Conservation (phyloP, 2,329 filamentous ascomycete species). For the Moelleriella libera region DNA sequence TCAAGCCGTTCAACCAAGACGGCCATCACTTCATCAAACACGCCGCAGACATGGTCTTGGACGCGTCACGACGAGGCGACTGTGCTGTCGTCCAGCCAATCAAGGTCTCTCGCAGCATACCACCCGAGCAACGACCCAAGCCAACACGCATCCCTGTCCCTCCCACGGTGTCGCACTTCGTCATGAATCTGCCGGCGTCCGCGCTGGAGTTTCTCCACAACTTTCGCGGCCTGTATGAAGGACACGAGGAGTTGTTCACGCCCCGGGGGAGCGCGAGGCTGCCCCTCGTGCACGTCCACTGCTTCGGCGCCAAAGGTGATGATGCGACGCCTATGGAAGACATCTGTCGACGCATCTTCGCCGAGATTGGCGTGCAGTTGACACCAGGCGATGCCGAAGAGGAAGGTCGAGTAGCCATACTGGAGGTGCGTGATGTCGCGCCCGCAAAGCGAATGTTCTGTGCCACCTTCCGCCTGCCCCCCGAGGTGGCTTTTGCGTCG, state of each 20-base stretch:
- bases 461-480: slow-evolving; percentile 75
- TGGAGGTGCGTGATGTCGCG: slow-evolving; percentile 73
- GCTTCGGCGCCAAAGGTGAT: slow-evolving; percentile 74
- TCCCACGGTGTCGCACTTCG: slow-evolving; percentile 73
- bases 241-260: slow-evolving; percentile 49
- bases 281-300: slow-evolving; percentile 86
- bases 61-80: slow-evolving; percentile 34
- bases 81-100: slow-evolving; percentile 35
- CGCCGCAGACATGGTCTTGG: slow-evolving; percentile 47
- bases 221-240: slow-evolving; percentile 61
- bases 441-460: slow-evolving; percentile 97
- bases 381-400: slow-evolving; percentile 29
- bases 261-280: slow-evolving; percentile 45
- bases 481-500: slow-evolving; percentile 63
- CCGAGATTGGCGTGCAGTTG: slow-evolving; percentile 25
- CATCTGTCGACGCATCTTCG: slow-evolving; percentile 24
- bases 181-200: slow-evolving; percentile 92
- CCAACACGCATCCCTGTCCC: slow-evolving; percentile 42
- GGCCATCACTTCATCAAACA: slow-evolving; percentile 66
- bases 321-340: slow-evolving; percentile 50
- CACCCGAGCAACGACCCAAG: slow-evolving; percentile 20
- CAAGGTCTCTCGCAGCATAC: slow-evolving; percentile 22
- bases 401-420: slow-evolving; percentile 38
- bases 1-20: slow-evolving; percentile 69
- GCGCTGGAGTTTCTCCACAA: slow-evolving; percentile 68